A percentile compares a stretch with the other conserved stretches of the same genome.
Conservation (phyloP, 768 basidiomycete species). For the Suillus paluster region DNA sequence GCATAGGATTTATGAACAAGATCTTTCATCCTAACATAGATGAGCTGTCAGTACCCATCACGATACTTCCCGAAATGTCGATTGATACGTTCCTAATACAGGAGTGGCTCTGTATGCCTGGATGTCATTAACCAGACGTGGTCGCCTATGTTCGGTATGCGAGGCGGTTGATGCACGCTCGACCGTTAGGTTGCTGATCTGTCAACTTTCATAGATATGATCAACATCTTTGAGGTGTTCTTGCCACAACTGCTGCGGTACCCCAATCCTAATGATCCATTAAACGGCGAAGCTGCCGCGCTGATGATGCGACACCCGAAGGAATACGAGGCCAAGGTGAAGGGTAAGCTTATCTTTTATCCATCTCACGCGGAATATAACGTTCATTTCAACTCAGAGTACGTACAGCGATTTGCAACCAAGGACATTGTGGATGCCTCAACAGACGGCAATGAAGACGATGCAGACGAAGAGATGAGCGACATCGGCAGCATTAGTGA, state of each 20-base stretch:
- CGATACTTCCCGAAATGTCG: conserved; percentile 9
- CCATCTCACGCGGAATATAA: neutral
- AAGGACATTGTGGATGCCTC: conserved; percentile 87
- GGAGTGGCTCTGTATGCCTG: conserved; percentile 96
- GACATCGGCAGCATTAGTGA: conserved; percentile 85
- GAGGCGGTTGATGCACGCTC: neutral
- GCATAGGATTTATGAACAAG: conserved; percentile 99
- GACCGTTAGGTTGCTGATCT: conserved; percentile 6
- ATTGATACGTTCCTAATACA: conserved; percentile 35
- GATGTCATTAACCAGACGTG: conserved; percentile 99
- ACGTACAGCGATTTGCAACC: conserved; percentile 93
- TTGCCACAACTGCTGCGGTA: conserved; percentile 96
- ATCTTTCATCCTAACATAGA: conserved; percentile 99
- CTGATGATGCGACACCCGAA: conserved; percentile 97
- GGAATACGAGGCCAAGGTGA: conserved; percentile 93
- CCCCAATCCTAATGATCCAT: conserved; percentile 97
- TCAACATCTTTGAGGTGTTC: conserved; percentile 99
- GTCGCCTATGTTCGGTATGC: conserved; percentile 99
- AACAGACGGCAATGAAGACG: conserved; percentile 60
- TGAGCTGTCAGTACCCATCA: conserved; percentile 74
- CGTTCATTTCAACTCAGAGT: conserved; percentile 58
- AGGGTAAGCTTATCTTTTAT: conserved; percentile 55
- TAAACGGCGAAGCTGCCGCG: conserved; percentile 98
- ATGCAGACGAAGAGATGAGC: conserved; percentile 86
- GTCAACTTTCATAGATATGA: conserved; percentile 74